Conservation (phyloP, 352 stramenopile genomes). For the Pythium biforme region DNA sequence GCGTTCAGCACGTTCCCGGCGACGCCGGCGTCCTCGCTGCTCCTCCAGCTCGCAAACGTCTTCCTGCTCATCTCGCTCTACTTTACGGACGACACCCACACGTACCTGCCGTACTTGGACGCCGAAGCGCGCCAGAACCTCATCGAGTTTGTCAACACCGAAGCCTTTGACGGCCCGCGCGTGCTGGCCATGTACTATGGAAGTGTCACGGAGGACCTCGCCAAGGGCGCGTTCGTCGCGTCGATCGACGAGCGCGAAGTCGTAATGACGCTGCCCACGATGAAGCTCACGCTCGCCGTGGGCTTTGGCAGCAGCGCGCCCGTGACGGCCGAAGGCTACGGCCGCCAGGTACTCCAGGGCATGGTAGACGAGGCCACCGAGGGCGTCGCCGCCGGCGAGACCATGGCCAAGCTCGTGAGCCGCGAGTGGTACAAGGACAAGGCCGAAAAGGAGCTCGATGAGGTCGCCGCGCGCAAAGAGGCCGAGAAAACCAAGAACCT, state of each 20-base stretch:
- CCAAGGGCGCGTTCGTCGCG: conserved; percentile 49
- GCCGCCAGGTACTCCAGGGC: conserved; percentile 54
- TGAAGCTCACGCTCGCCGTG: conserved; percentile 82
- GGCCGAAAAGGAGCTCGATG: conserved; percentile 42
- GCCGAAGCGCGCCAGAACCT: conserved; percentile 67
- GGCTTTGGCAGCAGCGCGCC: conserved; percentile 79
- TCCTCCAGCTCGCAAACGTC: conserved; percentile 92
- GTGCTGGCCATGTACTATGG: conserved; percentile 82
- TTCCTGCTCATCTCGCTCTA: conserved; percentile 82
- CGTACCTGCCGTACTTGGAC: conserved; percentile 78
- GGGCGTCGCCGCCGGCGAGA: conserved; percentile 59
- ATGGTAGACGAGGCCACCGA: conserved; percentile 69
- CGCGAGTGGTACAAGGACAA: conserved; percentile 59
- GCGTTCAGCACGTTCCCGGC: conserved; percentile 97
- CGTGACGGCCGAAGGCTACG: conserved; percentile 72
- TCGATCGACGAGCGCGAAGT: conserved; percentile 86
- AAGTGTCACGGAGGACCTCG: conserved; percentile 76
- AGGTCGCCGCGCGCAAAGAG: conserved; percentile 18
- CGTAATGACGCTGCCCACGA: conserved; percentile 69
- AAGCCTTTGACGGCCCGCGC: conserved; percentile 71
- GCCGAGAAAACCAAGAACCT: conserved; percentile 31
- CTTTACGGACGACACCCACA: conserved; percentile 58
- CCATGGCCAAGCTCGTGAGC: conserved; percentile 75
- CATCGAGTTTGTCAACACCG: conserved; percentile 72
- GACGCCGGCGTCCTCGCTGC: conserved; percentile 86